Base-by-base conservation (phyloP, 2,329 filamentous ascomycete species). In the Fusarium sp. region DNA sequence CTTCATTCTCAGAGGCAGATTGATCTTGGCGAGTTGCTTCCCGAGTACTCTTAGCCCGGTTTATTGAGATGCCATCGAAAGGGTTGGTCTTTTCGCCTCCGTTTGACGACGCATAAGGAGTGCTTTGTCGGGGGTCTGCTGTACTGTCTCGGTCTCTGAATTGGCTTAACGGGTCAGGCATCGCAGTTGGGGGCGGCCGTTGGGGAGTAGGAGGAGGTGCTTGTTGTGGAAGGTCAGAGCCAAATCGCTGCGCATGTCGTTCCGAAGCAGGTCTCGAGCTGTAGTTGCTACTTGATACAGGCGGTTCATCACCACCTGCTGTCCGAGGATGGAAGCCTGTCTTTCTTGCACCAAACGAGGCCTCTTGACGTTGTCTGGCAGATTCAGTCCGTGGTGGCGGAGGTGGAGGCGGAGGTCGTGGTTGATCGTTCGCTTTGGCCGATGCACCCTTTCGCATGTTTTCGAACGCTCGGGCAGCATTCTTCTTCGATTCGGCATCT, bases 11-110 rank as follows among this genome's bases (percentile, higher is more conserved):
- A 4, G 77, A 63, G 61, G 75, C 65, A 60, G 64, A 62, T 45
- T 72, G 78, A 28, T 78, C 75, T 41, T 65, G 78, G 22, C 80
- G 81, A 20, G 78, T 71, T 13, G 80, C 73, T 38, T 84, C 82
- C 39, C 85, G 83, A 24, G 83, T 84, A 78, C 86, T 88, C 68
- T 83, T 84, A 9, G 85, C 82, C n/a, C 87, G 82, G 54, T 82
- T 81, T n/a, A 87, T 64, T 15, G 83, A 77, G 12, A 78, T 80
- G 5, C 84, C 85, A 50, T 89, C 88, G 66, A 89, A 90, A 0
- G 88, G 85, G 51, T 89, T 87, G 9, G 88, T 87, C 80, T 87
- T 91, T 78, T 91, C 90, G 39, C 89, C 89, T 18, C 87, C 85
- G 38, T 87, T 84, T 3, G 84, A 85, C 44, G 85, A 86, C 47